phyloP scores from a whole-genome alignment of 805 yeast species.

The Teunomyces atbi region DNA sequence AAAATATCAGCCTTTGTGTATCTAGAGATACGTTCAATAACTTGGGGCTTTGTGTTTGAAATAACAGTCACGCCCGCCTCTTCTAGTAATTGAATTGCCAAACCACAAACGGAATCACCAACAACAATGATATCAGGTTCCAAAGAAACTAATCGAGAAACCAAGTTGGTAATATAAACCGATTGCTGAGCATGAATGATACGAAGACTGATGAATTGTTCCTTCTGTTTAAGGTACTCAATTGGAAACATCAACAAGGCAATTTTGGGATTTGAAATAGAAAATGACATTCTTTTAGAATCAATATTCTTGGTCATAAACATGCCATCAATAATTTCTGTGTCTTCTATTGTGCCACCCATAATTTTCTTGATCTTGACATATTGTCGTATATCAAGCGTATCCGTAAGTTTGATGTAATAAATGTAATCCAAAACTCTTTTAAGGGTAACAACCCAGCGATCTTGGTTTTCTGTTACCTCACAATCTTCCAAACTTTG shows the following conservation, averaged over 20 bases:
- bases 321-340: constrained; percentile 64
- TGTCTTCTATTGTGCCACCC: constrained; percentile 67
- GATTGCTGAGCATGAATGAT: constrained; percentile 84
- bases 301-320: constrained; percentile 85
- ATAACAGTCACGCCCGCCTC: constrained; percentile 81
- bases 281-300: constrained; percentile 69
- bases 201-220: constrained; percentile 76
- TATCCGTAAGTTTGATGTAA: constrained; percentile 63
- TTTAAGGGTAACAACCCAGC: constrained; percentile 61
- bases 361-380: constrained; percentile 80
- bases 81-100: constrained; percentile 69
- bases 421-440: constrained; percentile 55
- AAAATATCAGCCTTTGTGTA: constrained; percentile 83
- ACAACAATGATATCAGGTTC: constrained; percentile 78
- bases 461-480: constrained; percentile 39
- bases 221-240: constrained; percentile 76
- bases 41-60: constrained; percentile 75
- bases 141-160: constrained; percentile 71
- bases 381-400: constrained; percentile 83
- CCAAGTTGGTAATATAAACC: constrained; percentile 79
- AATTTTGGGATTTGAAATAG: constrained; percentile 66
- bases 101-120: constrained; percentile 77
- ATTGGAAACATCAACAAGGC: constrained; percentile 85
- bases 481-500: constrained; percentile 66
- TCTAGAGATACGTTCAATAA: constrained; percentile 72